A percentile compares a stretch with the other conserved stretches of the same genome.
These are phyloP conservation scores for Abrus pulchellus DNA, from an alignment of 306 rosid genomes.

Conservation along the genomic window DNA sequence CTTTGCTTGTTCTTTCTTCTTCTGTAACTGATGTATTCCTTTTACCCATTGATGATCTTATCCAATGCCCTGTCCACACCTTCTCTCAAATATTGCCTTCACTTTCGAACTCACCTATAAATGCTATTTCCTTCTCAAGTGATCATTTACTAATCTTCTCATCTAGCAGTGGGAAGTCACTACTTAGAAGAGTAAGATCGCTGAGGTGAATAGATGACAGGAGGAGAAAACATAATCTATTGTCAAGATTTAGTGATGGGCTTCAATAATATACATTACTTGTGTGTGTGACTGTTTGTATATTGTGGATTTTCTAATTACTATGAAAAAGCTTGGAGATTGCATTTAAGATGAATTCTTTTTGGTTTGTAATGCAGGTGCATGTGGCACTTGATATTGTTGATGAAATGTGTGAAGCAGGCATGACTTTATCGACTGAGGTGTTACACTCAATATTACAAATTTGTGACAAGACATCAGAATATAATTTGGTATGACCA, in stretches of 20 bases:
- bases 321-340: conserved; percentile 15
- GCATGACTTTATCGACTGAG: conserved; percentile 55
- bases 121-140: conserved; percentile 5
- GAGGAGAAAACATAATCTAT: conserved; percentile 1
- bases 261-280: background rate
- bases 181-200: conserved; percentile 11
- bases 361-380: conserved; percentile 42
- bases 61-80: conserved; percentile 6
- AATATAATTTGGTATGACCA: conserved; percentile 68
- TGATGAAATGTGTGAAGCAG: conserved; percentile 72
- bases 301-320: conserved; percentile 4
- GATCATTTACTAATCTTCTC: conserved; percentile 10
- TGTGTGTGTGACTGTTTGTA: background rate
- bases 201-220: background rate
- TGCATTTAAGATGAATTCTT: conserved; percentile 18
- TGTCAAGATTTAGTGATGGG: background rate
- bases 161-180: background rate
- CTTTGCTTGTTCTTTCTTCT: conserved; percentile 22
- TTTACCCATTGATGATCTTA: conserved; percentile 4
- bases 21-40: background rate
- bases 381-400: conserved; percentile 52
- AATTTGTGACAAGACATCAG: conserved; percentile 54
- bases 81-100: conserved; percentile 3
- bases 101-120: background rate
- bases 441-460: conserved; percentile 64